Evolutionary conservation across 73 alveolate genomes (phyloP).

Genomic region (Vitrella brassicaformis): DNA sequence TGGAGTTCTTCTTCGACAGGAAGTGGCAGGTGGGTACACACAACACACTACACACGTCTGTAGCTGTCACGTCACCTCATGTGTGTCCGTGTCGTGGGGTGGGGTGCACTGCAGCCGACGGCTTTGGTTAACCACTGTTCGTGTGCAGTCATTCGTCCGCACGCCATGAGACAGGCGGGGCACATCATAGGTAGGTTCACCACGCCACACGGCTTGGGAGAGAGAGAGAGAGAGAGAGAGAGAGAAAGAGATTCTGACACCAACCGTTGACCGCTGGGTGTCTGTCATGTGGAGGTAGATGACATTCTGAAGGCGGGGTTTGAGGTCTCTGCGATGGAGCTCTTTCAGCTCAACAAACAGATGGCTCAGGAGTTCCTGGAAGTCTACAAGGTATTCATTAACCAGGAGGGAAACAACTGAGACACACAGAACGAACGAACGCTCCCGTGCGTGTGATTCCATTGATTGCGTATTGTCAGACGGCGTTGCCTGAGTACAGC

Average conservation of each 20-base stretch:
- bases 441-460: too few species aligned
- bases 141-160: conserved; percentile 86
- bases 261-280: too few species aligned
- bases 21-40: too few species aligned
- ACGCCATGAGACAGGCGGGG: conserved; percentile 81
- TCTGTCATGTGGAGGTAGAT: too few species aligned
- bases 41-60: too few species aligned
- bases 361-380: conserved; percentile 91
- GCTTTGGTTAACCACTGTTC: conserved; percentile 80
- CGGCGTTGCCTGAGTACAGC: conserved; percentile 89
- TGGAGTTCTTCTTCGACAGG: conserved; percentile 77
- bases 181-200: conserved; percentile 56
- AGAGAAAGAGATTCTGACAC: too few species aligned
- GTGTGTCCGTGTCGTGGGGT: too few species aligned
- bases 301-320: conserved; percentile 89
- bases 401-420: not conserved
- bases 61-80: too few species aligned
- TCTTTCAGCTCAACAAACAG: conserved; percentile 72
- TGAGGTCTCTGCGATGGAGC: conserved; percentile 81
- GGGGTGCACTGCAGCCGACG: conserved; percentile 51
- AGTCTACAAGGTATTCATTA: conserved; percentile 74
- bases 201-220: too few species aligned
- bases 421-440: not conserved
- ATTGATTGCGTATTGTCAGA: too few species aligned
- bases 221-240: too few species aligned